Base-by-base conservation (phyloP, 768 basidiomycete genomes). In the Candolleomyces eurysporus region DNA sequence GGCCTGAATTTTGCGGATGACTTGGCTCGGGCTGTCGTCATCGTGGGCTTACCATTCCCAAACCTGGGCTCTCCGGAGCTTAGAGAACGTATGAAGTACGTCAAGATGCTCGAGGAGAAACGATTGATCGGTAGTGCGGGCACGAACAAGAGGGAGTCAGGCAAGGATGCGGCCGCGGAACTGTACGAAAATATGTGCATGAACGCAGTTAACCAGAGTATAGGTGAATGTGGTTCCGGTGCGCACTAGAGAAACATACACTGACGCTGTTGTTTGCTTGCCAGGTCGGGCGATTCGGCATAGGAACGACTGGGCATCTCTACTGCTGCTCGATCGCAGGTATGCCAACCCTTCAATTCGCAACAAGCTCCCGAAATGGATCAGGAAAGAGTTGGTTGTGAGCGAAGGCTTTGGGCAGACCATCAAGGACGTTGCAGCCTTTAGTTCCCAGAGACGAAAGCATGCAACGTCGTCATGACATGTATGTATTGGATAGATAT, bases 181-280 rank as follows among this genome's bases (percentile, higher is more conserved):
- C 76, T 96, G 58, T 98, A 95, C 71, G 91, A 92, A 77, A 93
- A 92, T 67, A 84, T 92, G 83, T 92, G 91, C 67, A 92, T 92
- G 89, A 90, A 89, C 64, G 92, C 95, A 0, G 95, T 99, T 57
- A 99, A 99, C 73, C 96, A 99, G 72, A 94, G 92, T 59, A 97
- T 99, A 63, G 96, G 96, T 92, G 53, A 59, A 88, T 8, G 8
- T 46, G 61, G 9, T 36, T 40, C 36, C 13, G 26, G 16, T 17
- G 17, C 26, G 49, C 57, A 52, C 14, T 58, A 45, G 48, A 50
- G 48, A 30, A 19, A 48, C 31, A 45, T 26, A 48, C 56, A 58
- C 5, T 30, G 8, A 46, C 32, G 9, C 11, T 11, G 11, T 48
- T 60, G 8, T 14, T 45, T 45, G 48, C 30, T 57, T 50, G 39